These are phyloP conservation scores for Dichotomopilus funicola DNA, from an alignment of 2,329 filamentous ascomycete species.

Conservation along the genomic window DNA sequence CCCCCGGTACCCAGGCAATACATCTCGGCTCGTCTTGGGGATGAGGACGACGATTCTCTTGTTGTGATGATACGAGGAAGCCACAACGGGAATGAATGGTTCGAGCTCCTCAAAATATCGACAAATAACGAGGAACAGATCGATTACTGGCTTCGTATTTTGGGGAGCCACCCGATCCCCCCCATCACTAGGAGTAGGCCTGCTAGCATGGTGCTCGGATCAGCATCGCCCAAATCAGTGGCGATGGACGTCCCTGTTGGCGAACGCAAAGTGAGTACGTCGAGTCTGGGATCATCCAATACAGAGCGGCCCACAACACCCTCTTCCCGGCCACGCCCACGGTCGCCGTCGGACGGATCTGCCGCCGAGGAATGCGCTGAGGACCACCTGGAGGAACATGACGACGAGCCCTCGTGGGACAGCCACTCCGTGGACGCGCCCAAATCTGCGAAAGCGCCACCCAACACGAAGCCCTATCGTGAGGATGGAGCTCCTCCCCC, in stretches of 20 bases:
- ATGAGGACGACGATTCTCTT: conserved; percentile 60
- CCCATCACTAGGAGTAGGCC: conserved; percentile 29
- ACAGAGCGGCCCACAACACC: conserved; percentile 30
- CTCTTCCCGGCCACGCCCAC: conserved; percentile 29
- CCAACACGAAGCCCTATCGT: conserved; percentile 34
- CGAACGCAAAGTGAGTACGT: conserved; percentile 28
- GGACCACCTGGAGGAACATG: conserved; percentile 21
- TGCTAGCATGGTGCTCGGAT: conserved; percentile 13
- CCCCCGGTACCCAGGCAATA: conserved; percentile 70
- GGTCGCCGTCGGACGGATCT: conserved; percentile 31
- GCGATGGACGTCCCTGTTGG: conserved; percentile 34
- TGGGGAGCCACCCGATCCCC: conserved; percentile 50
- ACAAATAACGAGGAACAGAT: conserved; percentile 72
- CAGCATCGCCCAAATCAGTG: conserved; percentile 16
- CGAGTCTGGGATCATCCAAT: conserved; percentile 17
- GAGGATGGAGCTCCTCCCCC: conserved; percentile 52
- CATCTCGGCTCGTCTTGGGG: conserved; percentile 72
- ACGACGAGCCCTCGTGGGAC: conserved; percentile 31
- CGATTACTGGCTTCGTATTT: conserved; percentile 79
- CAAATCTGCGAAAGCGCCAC: conserved; percentile 29
- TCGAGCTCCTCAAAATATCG: conserved; percentile 72
- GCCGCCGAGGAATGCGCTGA: conserved; percentile 27
- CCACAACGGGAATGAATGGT: conserved; percentile 64
- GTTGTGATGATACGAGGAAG: conserved; percentile 80
- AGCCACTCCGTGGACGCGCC: conserved; percentile 34